Evolutionary conservation across 139 green algal genomes (phyloP).

Genomic region (Zygnema circumcarinatum): DNA sequence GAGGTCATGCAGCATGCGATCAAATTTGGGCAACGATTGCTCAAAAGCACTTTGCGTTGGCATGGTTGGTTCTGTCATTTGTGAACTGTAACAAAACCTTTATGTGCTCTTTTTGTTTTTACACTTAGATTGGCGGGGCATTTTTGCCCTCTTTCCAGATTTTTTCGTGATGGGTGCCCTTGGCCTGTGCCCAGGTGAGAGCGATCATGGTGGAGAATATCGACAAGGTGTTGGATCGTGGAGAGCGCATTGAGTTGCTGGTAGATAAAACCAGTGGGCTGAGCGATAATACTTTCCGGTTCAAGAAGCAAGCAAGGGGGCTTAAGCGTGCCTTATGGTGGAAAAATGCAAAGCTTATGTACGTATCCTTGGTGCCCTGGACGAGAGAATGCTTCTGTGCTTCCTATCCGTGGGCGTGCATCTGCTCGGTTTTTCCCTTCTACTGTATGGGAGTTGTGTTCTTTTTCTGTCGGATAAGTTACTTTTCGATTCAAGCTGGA

Average conservation of each 20-base stretch:
- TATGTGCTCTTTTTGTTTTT: too few species aligned
- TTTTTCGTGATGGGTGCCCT: too few species aligned
- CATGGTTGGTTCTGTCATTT: too few species aligned
- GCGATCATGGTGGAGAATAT: conserved; percentile 83
- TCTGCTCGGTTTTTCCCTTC: neutral
- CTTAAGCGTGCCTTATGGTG: conserved; percentile 79
- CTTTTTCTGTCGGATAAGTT: neutral
- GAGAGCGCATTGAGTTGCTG: conserved; percentile 92
- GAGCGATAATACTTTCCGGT: conserved; percentile 76
- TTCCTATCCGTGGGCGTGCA: neutral
- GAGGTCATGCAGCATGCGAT: too few species aligned
- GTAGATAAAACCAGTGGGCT: conserved; percentile 90
- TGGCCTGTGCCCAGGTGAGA: conserved; percentile 74
- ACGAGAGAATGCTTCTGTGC: neutral
- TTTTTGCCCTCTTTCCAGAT: too few species aligned
- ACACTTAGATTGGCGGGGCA: too few species aligned
- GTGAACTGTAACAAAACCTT: too few species aligned
- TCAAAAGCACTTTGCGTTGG: too few species aligned
- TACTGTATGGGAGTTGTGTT: neutral
- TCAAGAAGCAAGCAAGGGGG: conserved; percentile 76
- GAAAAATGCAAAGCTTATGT: conserved; percentile 73
- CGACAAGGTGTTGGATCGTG: conserved; percentile 87
- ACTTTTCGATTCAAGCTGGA: too few species aligned
- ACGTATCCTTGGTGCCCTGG: too few species aligned
- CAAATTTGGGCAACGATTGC: too few species aligned